Conservation (phyloP, 169 alveolate species). For the Cyclospora cayetanensis region DNA sequence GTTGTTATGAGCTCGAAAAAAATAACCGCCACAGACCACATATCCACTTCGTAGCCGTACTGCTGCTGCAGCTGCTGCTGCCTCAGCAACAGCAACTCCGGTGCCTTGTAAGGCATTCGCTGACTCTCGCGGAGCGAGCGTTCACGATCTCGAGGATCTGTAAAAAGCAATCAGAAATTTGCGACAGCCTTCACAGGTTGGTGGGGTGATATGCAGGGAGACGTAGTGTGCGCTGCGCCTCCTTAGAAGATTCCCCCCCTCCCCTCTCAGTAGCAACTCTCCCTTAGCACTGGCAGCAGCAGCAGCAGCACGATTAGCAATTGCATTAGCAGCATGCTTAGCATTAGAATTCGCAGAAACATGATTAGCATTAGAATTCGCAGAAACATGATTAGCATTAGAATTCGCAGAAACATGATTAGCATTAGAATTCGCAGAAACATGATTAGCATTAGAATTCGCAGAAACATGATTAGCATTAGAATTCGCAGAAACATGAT, state of each 20-base stretch:
- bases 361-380: background rate
- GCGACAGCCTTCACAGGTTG: no score
- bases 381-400: background rate
- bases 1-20: constrained; percentile 86
- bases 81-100: constrained; percentile 87
- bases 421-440: background rate
- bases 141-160: constrained; percentile 88
- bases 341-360: background rate
- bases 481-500: no score
- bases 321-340: background rate
- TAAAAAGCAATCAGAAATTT: background rate
- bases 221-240: no score
- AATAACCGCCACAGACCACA: constrained; percentile 90
- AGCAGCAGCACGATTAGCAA: background rate
- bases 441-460: no score
- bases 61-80: constrained; percentile 9
- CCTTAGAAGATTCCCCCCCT: no score
- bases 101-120: constrained; percentile 91
- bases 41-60: constrained; percentile 84
- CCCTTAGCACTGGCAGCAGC: background rate
- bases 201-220: no score
- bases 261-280: no score
- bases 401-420: no score
- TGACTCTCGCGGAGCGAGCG: constrained; percentile 87
- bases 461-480: no score